These are phyloP conservation scores for Cystoisospora suis DNA, from an alignment of 169 alveolate genomes.

Conservation along the genomic window DNA sequence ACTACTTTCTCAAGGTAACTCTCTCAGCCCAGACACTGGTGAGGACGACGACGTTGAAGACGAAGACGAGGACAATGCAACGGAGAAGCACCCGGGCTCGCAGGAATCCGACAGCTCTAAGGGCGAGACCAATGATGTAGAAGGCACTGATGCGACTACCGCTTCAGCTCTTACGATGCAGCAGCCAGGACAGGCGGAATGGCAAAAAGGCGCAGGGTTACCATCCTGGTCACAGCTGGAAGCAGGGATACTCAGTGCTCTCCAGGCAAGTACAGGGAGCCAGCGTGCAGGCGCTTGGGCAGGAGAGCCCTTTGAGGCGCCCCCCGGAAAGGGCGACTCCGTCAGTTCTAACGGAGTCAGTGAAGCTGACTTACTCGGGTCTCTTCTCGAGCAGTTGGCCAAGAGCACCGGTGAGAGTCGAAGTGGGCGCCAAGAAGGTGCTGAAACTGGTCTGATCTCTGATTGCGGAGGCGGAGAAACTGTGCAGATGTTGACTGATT, in stretches of 20 bases:
- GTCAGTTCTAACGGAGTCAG: no score
- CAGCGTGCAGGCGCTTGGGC: not conserved
- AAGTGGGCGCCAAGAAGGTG: no score
- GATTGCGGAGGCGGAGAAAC: no score
- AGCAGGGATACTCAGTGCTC: no score
- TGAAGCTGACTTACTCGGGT: not conserved
- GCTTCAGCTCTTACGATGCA: not conserved
- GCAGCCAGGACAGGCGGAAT: not conserved
- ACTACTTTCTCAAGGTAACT: not conserved
- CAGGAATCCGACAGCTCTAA: slow-evolving; percentile 17
- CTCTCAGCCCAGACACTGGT: no score
- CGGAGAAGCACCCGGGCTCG: not conserved
- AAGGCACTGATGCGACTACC: not conserved
- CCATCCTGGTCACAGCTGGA: no score
- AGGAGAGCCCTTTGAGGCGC: not conserved
- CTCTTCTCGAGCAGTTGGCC: not conserved
- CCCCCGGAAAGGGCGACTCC: no score
- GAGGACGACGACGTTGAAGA: not conserved
- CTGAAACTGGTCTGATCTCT: no score
- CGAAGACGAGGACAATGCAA: not conserved
- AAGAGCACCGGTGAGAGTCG: not conserved
- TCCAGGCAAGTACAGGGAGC: no score
- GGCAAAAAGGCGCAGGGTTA: no score
- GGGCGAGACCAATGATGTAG: not conserved
- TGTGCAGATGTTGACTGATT: no score